Conservation (phyloP, 2,329 filamentous ascomycete genomes). For the Tolypocladium nubicola region DNA sequence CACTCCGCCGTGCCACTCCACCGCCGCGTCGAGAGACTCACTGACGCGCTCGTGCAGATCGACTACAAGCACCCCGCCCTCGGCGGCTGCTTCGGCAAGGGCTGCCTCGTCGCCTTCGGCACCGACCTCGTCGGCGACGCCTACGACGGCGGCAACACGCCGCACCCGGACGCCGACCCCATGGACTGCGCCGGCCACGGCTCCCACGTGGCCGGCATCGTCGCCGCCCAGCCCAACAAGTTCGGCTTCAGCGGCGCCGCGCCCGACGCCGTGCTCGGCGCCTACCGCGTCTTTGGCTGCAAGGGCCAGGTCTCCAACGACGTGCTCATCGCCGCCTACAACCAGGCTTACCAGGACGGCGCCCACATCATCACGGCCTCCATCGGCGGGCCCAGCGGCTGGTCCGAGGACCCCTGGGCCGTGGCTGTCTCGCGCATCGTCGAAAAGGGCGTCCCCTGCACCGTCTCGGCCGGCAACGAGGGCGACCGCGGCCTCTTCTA, state of each 20-base stretch:
- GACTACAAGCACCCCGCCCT: constrained; percentile 55
- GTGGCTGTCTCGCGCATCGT: constrained; percentile 41
- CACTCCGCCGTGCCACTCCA: no score
- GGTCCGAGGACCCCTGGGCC: constrained; percentile 40
- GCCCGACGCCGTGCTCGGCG: constrained; percentile 42
- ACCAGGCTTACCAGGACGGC: constrained; percentile 49
- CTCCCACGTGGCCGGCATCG: constrained; percentile 51
- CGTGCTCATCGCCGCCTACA: constrained; percentile 47
- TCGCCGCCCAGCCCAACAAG: constrained; percentile 44
- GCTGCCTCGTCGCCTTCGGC: constrained; percentile 47
- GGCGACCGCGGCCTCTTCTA: constrained; percentile 37
- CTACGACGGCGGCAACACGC: constrained; percentile 29
- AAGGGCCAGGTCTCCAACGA: constrained; percentile 39
- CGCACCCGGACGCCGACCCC: constrained; percentile 37
- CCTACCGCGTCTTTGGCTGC: constrained; percentile 49
- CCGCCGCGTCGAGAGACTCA: no score
- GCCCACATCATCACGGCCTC: constrained; percentile 46
- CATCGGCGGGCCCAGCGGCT: constrained; percentile 40
- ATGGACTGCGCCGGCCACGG: constrained; percentile 50
- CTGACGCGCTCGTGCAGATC: constrained; percentile 22
- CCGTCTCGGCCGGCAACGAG: constrained; percentile 41
- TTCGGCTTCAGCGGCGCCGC: constrained; percentile 48
- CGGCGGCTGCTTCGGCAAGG: constrained; percentile 51
- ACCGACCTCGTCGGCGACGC: constrained; percentile 47
- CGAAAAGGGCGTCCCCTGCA: constrained; percentile 40